These are phyloP conservation scores for Zymoseptoria ardabiliae DNA, from an alignment of 2,329 filamentous ascomycete species.

Conservation along the genomic window DNA sequence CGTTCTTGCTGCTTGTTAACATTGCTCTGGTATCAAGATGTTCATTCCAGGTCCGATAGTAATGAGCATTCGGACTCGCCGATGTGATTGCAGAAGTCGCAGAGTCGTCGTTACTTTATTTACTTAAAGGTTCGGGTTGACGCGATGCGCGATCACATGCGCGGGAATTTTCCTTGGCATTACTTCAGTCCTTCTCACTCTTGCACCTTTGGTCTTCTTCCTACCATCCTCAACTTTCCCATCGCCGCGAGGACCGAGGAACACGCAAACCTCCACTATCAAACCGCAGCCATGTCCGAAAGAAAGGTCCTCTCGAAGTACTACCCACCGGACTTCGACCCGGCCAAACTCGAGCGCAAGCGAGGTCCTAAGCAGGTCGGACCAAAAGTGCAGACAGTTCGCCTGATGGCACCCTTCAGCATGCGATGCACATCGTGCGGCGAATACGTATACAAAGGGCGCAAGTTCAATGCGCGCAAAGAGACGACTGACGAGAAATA, in stretches of 20 bases:
- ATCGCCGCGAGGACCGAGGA: not conserved
- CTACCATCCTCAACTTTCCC: not conserved
- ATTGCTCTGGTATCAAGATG: not conserved
- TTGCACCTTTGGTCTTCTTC: not conserved
- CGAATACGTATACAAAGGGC: slow-evolving; percentile 85
- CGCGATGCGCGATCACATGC: not conserved
- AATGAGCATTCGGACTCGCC: not conserved
- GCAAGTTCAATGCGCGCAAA: slow-evolving; percentile 93
- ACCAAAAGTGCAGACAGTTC: slow-evolving; percentile 76
- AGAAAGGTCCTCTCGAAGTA: slow-evolving; percentile 68
- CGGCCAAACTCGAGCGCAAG: slow-evolving; percentile 62
- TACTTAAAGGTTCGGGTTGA: not conserved
- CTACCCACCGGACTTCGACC: slow-evolving; percentile 80
- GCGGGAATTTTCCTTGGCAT: not conserved
- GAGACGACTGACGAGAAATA: slow-evolving; percentile 89
- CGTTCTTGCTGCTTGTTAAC: not conserved
- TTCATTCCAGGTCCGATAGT: not conserved
- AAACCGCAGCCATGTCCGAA: slow-evolving; percentile 60
- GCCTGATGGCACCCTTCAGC: slow-evolving; percentile 81
- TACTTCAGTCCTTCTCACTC: not conserved
- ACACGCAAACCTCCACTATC: not conserved
- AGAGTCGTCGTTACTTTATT: not conserved
- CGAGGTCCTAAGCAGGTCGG: slow-evolving; percentile 63
- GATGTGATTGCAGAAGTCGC: not conserved
- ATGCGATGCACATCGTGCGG: slow-evolving; percentile 65